Base-by-base conservation (phyloP, 306 rosid genomes). In the Abrus pulchellus region DNA sequence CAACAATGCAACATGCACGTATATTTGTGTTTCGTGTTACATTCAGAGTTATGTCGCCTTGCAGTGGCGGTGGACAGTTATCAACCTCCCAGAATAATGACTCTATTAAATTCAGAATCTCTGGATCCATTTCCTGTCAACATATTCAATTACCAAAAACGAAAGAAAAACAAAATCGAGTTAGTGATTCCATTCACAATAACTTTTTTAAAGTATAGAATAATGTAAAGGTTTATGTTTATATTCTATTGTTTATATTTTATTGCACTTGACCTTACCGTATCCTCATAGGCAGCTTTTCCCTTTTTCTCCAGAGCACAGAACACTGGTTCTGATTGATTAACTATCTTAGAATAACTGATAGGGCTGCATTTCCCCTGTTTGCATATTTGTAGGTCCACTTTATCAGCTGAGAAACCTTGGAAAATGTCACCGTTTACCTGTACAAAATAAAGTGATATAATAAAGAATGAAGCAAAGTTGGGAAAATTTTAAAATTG, bases 11-110 rank as follows among this genome's bases (percentile, higher is more conserved):
- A 36, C 3, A 36, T 2, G 40, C 4, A 4, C 1, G 4, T 36
- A 0, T 4, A 36, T 2, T 36, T 36, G 3, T 7, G 5, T 2
- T 44, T 3, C 5, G 32, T 49, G 38, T 70, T 70, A 70, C 76
- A 61, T 50, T 0, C 1, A 30, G 75, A 48, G 75, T 49, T 11
- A 67, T 43, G 9, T 47, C 55, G 41, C 41, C 36, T 1, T 9
- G 30, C 0, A 47, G 40, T 29, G 74, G 57, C 5, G 11, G 56
- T 10, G 56, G 74, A 47, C 56, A 47, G 4, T 68, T 47, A 3
- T 68, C 57, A 68, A 47, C 44, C 57, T 29, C n/a, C 76, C 76
- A 71, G 20, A 20, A 20, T 6, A 71, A 33, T 13, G 45, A 12
- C 6, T 50, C 33, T 32, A 71, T 33, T n/a, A 71, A 71, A 50